These are phyloP conservation scores for Simplicillium aogashimaense DNA, from an alignment of 2,329 filamentous ascomycete species.

Conservation along the genomic window DNA sequence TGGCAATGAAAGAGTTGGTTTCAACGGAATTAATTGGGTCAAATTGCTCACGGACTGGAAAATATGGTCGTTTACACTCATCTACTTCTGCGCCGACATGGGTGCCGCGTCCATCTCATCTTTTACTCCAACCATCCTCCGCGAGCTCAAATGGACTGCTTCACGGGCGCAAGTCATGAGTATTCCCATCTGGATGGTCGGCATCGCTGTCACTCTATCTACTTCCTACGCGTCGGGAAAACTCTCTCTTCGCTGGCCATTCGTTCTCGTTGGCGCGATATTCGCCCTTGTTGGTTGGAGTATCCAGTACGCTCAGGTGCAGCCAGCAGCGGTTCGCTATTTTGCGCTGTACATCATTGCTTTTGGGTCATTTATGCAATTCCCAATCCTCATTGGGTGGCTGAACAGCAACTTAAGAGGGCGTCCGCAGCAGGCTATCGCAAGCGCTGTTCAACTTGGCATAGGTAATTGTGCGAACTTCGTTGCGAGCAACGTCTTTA, in stretches of 20 bases:
- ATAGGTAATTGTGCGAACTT: slow-evolving; percentile 35
- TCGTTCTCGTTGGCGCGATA: slow-evolving; percentile 4
- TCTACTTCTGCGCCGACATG: slow-evolving; percentile 33
- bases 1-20: slow-evolving; percentile 33
- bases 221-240: slow-evolving; percentile 6
- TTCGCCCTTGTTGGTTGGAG: slow-evolving; percentile 6
- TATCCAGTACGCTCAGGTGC: slow-evolving; percentile 6
- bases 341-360: slow-evolving; percentile 9
- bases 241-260: slow-evolving; percentile 4
- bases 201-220: slow-evolving; percentile 8
- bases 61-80: slow-evolving; percentile 30
- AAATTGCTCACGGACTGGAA: slow-evolving; percentile 23
- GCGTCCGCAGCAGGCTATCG: slow-evolving; percentile 27
- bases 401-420: slow-evolving; percentile 28
- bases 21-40: slow-evolving; percentile 31
- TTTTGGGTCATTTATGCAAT: slow-evolving; percentile 7
- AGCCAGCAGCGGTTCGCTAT: slow-evolving; percentile 6
- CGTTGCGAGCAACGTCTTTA: slow-evolving; percentile 29
- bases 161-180: slow-evolving; percentile 35
- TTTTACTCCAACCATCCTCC: slow-evolving; percentile 38
- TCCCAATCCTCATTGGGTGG: slow-evolving; percentile 16
- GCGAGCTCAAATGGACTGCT: slow-evolving; percentile 32
- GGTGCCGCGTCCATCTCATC: slow-evolving; percentile 38
- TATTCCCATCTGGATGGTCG: slow-evolving; percentile 17
- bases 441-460: slow-evolving; percentile 27